Base-by-base conservation (phyloP, 2,329 filamentous ascomycete species). In the Penicillium sumatraense region DNA sequence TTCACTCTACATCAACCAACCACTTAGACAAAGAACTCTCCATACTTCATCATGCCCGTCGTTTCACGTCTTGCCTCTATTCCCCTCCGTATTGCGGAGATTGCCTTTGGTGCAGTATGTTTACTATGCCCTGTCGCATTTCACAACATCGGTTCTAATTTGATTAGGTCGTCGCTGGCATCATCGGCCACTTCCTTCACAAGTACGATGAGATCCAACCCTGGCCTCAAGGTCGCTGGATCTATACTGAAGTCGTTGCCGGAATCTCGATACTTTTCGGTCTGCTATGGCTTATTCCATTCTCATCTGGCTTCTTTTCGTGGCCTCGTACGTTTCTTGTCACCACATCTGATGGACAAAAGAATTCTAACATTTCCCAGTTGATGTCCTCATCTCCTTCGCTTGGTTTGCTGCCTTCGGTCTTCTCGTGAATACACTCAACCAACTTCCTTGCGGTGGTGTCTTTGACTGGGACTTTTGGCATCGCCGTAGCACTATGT, bases 161-260 rank as follows among this genome's bases (percentile, higher is more conserved):
- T 67, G 46, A 46, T 16, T 16, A 80, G 77, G 69, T 80, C 57
- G 86, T 91, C 49, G 86, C 87, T 21, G 89, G 88, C 57, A 79
- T 91, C 58, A 85, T 87, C 55, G 88, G 87, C 49, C 71, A 84
- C 61, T 89, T 88, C 71, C 83, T 92, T 23, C 81, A 86, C 68
- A 62, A 74, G 3, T 76, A 77, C 48, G 57, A 76, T 20, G 61
- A 77, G 29, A 72, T 78, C 31, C 78, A 80, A 50, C 73, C 78
- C 56, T 86, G 83, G 80, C 75, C 80, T 16, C 75, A 83, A 35
- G 86, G 81, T 31, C 86, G 89, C 53, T 86, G 88, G 77, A 90
- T 93, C 75, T 93, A 91, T 78, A 84, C 88, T 42, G 84, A 89
- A 67, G 84, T 90, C 16, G 81, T 92, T 35, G 87, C 90, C 2